These are phyloP conservation scores for Erysiphe pulchra DNA, from an alignment of 2,329 filamentous ascomycete genomes.

Conservation along the genomic window DNA sequence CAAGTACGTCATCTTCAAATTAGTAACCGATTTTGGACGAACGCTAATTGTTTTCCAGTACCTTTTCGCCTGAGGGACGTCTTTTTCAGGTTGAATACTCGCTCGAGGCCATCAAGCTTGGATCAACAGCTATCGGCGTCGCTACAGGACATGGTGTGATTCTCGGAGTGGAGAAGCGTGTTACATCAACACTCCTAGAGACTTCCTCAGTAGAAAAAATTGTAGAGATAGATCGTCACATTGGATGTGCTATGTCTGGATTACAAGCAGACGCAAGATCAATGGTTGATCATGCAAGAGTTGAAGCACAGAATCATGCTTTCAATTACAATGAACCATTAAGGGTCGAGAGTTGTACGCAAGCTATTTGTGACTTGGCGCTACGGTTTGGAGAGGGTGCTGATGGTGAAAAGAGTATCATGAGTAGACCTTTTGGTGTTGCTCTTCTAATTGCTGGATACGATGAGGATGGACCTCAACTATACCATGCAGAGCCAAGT, in stretches of 20 bases:
- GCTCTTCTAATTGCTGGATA: constrained; percentile 89
- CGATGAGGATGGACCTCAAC: constrained; percentile 85
- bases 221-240: constrained; percentile 96
- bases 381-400: constrained; percentile 92
- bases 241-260: constrained; percentile 95
- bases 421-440: constrained; percentile 92
- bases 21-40: neutral
- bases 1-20: constrained; percentile 37
- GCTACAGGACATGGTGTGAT: constrained; percentile 88
- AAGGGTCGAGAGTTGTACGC: constrained; percentile 89
- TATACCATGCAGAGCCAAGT: constrained; percentile 95
- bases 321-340: constrained; percentile 97
- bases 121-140: constrained; percentile 92
- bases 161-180: constrained; percentile 94
- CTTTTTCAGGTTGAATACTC: constrained; percentile 99
- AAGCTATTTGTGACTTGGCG: constrained; percentile 93
- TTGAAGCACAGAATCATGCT: constrained; percentile 87
- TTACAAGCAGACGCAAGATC: constrained; percentile 91
- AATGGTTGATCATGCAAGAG: constrained; percentile 94
- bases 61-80: constrained; percentile 97
- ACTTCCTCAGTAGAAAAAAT: constrained; percentile 98
- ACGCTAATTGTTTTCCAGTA: constrained; percentile 26
- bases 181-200: constrained; percentile 90
- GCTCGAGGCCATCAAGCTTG: constrained; percentile 98
- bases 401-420: constrained; percentile 94